These are phyloP conservation scores for Xylariaceae sp. DNA, from an alignment of 2,329 filamentous ascomycete species.

Conservation along the genomic window DNA sequence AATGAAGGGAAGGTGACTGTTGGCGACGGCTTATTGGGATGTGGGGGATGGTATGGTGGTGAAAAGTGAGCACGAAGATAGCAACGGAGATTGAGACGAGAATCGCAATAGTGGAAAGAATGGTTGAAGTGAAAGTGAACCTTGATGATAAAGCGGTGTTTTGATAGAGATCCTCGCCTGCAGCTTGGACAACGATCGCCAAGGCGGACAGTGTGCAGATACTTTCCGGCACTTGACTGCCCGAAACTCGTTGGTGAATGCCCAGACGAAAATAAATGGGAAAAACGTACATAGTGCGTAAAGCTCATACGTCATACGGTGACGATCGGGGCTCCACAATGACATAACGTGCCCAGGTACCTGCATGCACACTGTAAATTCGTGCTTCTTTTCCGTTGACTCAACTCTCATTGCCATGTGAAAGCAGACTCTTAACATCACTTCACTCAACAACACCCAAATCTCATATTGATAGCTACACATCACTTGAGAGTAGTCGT, in stretches of 20 bases:
- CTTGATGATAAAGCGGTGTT: not conserved
- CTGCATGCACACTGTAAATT: not conserved
- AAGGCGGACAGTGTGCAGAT: not conserved
- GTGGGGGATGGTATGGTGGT: too few species aligned
- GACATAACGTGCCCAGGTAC: not conserved
- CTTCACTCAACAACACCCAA: not conserved
- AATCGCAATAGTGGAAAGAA: too few species aligned
- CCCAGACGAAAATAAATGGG: not conserved
- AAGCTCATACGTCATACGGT: not conserved
- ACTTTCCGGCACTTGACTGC: not conserved
- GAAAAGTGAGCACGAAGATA: too few species aligned
- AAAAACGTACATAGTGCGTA: not conserved
- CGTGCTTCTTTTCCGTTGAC: constrained; percentile 1
- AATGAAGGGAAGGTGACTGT: not conserved
- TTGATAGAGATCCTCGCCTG: not conserved
- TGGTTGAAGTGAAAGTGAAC: not conserved
- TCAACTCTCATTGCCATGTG: not conserved
- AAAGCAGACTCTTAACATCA: too few species aligned
- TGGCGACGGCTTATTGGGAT: too few species aligned
- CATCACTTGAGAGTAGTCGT: too few species aligned
- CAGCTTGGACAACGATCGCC: not conserved
- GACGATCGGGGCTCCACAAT: not conserved
- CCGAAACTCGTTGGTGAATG: too few species aligned
- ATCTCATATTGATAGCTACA: too few species aligned
- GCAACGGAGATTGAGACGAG: too few species aligned